A percentile compares a stretch with the other conserved stretches of the same genome.
phyloP scores from a whole-genome alignment of 768 basidiomycete genomes.

The Tricholomella constricta region DNA sequence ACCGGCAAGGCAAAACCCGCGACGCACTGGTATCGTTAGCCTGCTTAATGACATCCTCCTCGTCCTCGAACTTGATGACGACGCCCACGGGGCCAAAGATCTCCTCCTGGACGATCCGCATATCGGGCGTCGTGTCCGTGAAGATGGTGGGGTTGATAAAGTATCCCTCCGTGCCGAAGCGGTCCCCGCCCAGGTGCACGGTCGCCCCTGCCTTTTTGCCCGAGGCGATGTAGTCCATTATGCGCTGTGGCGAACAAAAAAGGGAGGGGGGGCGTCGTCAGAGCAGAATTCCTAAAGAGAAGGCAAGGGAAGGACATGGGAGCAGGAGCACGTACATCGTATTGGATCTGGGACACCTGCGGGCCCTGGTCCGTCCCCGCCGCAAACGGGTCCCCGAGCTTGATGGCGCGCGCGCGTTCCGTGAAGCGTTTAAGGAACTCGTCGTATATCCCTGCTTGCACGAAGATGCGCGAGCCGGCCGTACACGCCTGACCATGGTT shows the following conservation, averaged over 20 bases:
- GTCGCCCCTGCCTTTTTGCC: conserved; percentile 57
- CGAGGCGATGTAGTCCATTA: conserved; percentile 70
- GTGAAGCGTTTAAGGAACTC: conserved; percentile 70
- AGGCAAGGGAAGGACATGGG: too few species aligned
- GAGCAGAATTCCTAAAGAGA: background rate
- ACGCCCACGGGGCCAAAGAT: conserved; percentile 79
- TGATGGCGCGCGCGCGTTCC: conserved; percentile 51
- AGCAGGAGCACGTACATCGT: conserved; percentile 48
- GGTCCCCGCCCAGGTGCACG: conserved; percentile 59
- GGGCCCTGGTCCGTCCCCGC: conserved; percentile 70
- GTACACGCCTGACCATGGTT: conserved; percentile 82
- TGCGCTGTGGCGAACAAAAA: conserved; percentile 41
- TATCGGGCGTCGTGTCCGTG: conserved; percentile 57
- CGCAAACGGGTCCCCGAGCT: conserved; percentile 73
- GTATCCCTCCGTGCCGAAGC: conserved; percentile 48
- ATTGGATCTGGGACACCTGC: conserved; percentile 76
- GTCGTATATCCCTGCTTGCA: conserved; percentile 81
- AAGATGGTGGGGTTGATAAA: conserved; percentile 73
- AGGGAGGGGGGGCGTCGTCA: background rate
- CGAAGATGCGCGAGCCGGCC: conserved; percentile 85
- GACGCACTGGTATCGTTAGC: conserved; percentile 84
- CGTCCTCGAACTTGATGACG: conserved; percentile 64
- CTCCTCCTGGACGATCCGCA: conserved; percentile 70
- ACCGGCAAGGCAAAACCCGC: too few species aligned
- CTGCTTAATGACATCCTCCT: conserved; percentile 55